Percentiles rank a stretch among this genome's conserved stretches.
Evolutionary conservation across 1,284 basidiomycete species (phyloP).

Genomic region (Pyrrhoderma noxium): DNA sequence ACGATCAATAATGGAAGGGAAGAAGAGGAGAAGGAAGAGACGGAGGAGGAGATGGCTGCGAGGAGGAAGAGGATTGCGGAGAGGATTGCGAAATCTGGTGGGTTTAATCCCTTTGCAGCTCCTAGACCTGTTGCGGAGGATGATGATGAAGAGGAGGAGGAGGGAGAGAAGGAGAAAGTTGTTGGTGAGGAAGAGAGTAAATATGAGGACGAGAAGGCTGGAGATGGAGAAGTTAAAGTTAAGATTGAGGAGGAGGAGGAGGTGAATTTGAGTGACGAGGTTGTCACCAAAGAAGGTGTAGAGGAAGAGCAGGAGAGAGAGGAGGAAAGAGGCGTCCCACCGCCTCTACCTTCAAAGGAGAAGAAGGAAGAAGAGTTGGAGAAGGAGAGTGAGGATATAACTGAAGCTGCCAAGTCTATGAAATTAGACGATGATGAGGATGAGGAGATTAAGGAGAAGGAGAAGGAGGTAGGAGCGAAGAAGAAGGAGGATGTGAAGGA

Average conservation of each 20-base stretch:
- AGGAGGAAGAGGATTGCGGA: conserved; percentile 54
- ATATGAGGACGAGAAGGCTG: neutral
- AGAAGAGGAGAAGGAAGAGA: conserved; percentile 22
- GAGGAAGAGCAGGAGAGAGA: conserved; percentile 12
- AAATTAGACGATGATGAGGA: neutral
- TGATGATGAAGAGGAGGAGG: conserved; percentile 11
- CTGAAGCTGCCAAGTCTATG: conserved; percentile 3
- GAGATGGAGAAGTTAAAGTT: conserved; percentile 21
- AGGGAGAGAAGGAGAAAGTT: neutral
- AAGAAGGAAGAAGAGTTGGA: conserved; percentile 10
- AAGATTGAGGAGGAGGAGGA: conserved; percentile 21
- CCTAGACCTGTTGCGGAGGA: conserved; percentile 25
- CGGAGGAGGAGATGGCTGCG: conserved; percentile 47
- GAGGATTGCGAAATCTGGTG: conserved; percentile 56
- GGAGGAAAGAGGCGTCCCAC: conserved; percentile 4
- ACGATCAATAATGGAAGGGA: conserved; percentile 1
- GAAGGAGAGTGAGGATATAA: neutral
- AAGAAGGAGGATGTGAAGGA: conserved; percentile 6
- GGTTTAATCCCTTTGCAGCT: conserved; percentile 50
- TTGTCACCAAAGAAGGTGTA: neutral
- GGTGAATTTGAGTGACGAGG: conserved; percentile 1
- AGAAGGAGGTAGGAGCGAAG: conserved; percentile 9
- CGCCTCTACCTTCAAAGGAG: conserved; percentile 1
- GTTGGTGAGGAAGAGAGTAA: neutral
- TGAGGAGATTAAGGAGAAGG: neutral